A percentile compares a stretch with the other conserved stretches of the same genome.
phyloP scores from a whole-genome alignment of 176 grass and related monocot genomes.

The Oryza glumipatula region DNA sequence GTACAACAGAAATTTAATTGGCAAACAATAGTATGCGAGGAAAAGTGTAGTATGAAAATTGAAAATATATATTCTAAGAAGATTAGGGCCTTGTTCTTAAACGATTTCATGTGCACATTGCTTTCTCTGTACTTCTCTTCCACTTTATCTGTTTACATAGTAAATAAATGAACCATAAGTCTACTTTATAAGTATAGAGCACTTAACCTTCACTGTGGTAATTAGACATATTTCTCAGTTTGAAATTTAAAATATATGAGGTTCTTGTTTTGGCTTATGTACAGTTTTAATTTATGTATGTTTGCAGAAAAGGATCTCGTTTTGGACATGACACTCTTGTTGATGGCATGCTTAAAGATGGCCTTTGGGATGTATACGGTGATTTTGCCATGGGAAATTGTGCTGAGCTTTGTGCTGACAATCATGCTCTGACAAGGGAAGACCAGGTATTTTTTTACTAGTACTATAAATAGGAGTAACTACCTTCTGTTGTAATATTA shows the following conservation, averaged over 20 bases:
- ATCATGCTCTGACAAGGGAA: conserved; percentile 82
- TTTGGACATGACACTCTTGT: conserved; percentile 90
- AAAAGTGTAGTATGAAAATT: neutral
- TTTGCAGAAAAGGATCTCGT: conserved; percentile 85
- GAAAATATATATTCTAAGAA: neutral
- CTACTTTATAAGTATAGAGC: neutral
- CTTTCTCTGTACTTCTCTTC: neutral
- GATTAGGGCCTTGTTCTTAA: neutral
- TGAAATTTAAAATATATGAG: neutral
- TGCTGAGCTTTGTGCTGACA: conserved; percentile 91
- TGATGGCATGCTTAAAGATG: conserved; percentile 93
- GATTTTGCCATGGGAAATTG: conserved; percentile 92
- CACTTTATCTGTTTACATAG: neutral
- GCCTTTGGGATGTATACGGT: conserved; percentile 89
- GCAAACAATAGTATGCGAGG: neutral
- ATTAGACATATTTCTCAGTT: neutral
- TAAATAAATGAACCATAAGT: neutral
- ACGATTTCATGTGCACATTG: neutral
- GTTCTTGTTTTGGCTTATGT: neutral
- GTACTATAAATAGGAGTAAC: neutral
- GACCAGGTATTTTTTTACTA: conserved; percentile 59
- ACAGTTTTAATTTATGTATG: neutral
- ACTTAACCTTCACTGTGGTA: neutral
- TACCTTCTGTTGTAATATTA: neutral
- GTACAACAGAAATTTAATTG: neutral